Conservation (phyloP, 495 filamentous ascomycete genomes). For the Podospora didyma region DNA sequence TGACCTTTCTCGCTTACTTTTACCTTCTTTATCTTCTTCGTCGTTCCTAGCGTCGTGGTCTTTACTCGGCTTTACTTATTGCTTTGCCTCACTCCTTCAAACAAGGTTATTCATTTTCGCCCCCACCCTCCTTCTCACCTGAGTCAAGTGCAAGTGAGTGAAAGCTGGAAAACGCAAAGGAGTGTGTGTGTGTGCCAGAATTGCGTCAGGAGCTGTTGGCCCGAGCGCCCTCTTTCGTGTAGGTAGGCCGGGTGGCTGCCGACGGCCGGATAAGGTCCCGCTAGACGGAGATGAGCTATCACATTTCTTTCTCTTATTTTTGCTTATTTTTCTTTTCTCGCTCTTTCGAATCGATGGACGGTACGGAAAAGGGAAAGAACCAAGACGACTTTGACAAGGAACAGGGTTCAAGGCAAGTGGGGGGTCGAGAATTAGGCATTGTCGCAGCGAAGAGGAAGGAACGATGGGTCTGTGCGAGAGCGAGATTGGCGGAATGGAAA, state of each 20-base stretch:
- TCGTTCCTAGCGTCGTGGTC: background rate
- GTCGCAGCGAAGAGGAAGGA: background rate
- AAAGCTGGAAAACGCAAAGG: background rate
- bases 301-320: background rate
- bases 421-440: background rate
- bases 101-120: background rate
- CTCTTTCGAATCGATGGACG: background rate
- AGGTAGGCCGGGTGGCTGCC: constrained; percentile 1
- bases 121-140: background rate
- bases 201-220: background rate
- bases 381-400: no score
- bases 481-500: background rate
- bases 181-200: no score
- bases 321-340: background rate
- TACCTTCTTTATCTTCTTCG: background rate
- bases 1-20: background rate
- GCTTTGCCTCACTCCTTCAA: background rate
- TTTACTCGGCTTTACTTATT: background rate
- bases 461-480: background rate
- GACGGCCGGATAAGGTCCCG: constrained; percentile 3
- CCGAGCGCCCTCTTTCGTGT: no score
- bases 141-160: background rate
- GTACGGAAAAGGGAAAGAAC: background rate
- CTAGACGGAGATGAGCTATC: constrained; percentile 2
- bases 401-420: background rate